Percentiles rank a stretch among this genome's conserved stretches.
Conservation (phyloP, 1,284 basidiomycete species). For the Pisolithus thermaeus region DNA sequence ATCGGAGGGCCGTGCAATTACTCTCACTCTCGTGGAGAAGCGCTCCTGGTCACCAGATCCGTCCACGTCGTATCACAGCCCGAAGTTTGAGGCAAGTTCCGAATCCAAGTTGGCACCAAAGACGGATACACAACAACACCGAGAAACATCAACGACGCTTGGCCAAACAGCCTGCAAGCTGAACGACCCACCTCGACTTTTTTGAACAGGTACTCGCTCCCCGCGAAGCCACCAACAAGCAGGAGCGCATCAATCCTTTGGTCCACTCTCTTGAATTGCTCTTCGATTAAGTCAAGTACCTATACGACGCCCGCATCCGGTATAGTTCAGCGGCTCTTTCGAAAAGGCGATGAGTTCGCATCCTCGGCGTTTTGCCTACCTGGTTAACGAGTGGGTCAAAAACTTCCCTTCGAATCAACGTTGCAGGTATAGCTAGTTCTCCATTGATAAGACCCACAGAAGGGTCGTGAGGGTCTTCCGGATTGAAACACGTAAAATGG, state of each 20-base stretch:
- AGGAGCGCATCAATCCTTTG: slow-evolving; percentile 70
- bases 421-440: slow-evolving; percentile 73
- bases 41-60: slow-evolving; percentile 40
- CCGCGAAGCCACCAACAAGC: slow-evolving; percentile 81
- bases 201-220: slow-evolving; percentile 73
- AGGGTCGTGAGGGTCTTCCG: slow-evolving; percentile 69
- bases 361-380: slow-evolving; percentile 33
- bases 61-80: neutral
- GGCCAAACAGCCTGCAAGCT: neutral
- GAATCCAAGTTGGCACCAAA: too few species aligned
- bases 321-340: slow-evolving; percentile 5
- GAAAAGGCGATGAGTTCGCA: neutral
- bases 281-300: slow-evolving; percentile 72
- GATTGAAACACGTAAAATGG: slow-evolving; percentile 78
- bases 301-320: slow-evolving; percentile 24
- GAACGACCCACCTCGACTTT: slow-evolving; percentile 54
- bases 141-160: too few species aligned
- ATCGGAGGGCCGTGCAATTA: slow-evolving; percentile 74
- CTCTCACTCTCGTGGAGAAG: slow-evolving; percentile 56
- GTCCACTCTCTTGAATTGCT: slow-evolving; percentile 58
- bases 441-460: slow-evolving; percentile 71
- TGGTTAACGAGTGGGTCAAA: slow-evolving; percentile 75
- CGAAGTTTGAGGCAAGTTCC: too few species aligned
- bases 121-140: too few species aligned
- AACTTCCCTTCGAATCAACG: slow-evolving; percentile 67